Conservation (phyloP, 176 grass and related monocot species). For the Saccharum spontaneum region DNA sequence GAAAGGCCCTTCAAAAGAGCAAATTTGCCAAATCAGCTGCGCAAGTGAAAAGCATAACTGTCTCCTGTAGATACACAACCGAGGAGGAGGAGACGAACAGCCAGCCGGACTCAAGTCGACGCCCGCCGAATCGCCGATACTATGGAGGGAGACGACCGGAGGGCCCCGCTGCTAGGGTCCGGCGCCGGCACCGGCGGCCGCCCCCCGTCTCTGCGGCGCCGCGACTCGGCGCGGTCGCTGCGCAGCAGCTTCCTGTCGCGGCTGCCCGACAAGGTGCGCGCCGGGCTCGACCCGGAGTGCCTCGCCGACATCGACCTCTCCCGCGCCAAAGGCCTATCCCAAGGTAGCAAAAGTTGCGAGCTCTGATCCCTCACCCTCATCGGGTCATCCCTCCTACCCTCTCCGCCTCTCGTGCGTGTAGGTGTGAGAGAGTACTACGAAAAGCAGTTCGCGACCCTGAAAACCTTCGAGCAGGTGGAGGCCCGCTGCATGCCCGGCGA, state of each 20-base stretch:
- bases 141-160: conserved; percentile 48
- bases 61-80: neutral
- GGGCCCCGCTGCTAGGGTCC: conserved; percentile 50
- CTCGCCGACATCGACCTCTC: conserved; percentile 52
- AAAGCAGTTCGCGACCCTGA: conserved; percentile 71
- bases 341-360: conserved; percentile 35
- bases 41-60: neutral
- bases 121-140: neutral
- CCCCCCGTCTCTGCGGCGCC: conserved; percentile 37
- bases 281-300: conserved; percentile 63
- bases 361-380: neutral
- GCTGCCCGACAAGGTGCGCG: conserved; percentile 78
- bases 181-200: neutral
- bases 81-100: neutral
- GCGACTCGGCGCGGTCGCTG: conserved; percentile 64
- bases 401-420: conserved; percentile 15
- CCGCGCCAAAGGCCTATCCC: conserved; percentile 65
- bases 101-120: neutral
- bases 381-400: neutral
- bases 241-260: conserved; percentile 66
- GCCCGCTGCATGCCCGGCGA: conserved; percentile 46
- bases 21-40: neutral
- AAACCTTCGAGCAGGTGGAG: conserved; percentile 71
- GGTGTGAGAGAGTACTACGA: conserved; percentile 77
- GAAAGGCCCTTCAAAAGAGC: neutral